Conservation (phyloP, 192 early-diverging fungal genomes). For the Cetraspora pellucida region DNA sequence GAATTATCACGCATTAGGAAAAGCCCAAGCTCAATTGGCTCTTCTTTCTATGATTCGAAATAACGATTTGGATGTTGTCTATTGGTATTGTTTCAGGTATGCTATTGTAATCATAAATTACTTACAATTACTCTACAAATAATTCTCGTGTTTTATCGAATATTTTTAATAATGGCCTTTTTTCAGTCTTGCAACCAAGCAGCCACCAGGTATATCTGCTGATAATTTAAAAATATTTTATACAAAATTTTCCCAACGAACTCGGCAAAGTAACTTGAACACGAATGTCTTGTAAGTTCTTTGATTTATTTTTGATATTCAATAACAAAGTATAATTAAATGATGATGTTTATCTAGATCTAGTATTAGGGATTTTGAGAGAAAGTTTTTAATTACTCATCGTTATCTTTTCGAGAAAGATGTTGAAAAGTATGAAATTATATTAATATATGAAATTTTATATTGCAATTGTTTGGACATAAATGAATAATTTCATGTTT, state of each 20-base stretch:
- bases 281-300: neutral
- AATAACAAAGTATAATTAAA: neutral
- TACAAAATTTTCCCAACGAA: conserved; percentile 45
- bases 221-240: conserved; percentile 61
- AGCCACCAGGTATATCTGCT: conserved; percentile 47
- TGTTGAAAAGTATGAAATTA: conserved; percentile 11
- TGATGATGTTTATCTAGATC: neutral
- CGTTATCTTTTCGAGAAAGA: conserved; percentile 21
- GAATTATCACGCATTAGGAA: conserved; percentile 40
- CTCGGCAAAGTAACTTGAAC: conserved; percentile 18
- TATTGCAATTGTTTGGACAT: too few relatives aligned
- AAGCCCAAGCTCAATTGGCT: conserved; percentile 50
- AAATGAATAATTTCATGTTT: neutral
- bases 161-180: neutral
- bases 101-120: neutral
- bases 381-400: conserved; percentile 16
- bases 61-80: conserved; percentile 49
- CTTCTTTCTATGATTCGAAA: conserved; percentile 43
- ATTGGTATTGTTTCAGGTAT: conserved; percentile 52
- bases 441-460: neutral
- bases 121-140: neutral
- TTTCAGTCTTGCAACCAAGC: conserved; percentile 55
- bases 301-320: neutral
- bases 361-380: neutral
- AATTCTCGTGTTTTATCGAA: neutral